Evolutionary conservation across 805 yeast species (phyloP).

Genomic region (Sungouiella thailandica): DNA sequence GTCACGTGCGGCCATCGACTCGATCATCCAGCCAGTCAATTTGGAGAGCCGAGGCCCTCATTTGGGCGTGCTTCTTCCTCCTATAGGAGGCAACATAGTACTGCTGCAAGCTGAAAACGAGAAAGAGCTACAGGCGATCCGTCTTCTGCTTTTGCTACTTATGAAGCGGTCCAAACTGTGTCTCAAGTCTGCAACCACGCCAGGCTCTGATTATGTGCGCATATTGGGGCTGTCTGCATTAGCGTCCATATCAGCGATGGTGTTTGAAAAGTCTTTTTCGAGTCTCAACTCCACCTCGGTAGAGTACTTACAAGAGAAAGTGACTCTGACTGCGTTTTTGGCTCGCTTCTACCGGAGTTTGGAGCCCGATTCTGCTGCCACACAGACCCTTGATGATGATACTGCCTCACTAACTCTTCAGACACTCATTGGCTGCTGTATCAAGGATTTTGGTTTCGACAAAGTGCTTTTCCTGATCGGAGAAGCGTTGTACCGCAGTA

Average conservation of each 20-base stretch:
- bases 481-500: slow-evolving; percentile 59
- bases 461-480: slow-evolving; percentile 57
- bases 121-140: slow-evolving; percentile 6
- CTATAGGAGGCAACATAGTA: slow-evolving; percentile 6
- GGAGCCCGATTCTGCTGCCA: slow-evolving; percentile 34
- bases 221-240: slow-evolving; percentile 56
- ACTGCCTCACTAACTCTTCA: slow-evolving; percentile 52
- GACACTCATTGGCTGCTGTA: slow-evolving; percentile 62
- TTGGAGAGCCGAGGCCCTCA: not conserved
- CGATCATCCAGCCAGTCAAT: slow-evolving; percentile 38
- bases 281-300: slow-evolving; percentile 51
- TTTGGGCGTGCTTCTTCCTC: slow-evolving; percentile 7
- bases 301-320: slow-evolving; percentile 43
- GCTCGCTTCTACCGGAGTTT: slow-evolving; percentile 44
- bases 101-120: slow-evolving; percentile 8
- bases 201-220: slow-evolving; percentile 36
- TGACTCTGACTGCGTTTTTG: slow-evolving; percentile 38
- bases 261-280: slow-evolving; percentile 59
- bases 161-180: slow-evolving; percentile 65
- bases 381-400: slow-evolving; percentile 39
- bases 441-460: slow-evolving; percentile 80
- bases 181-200: slow-evolving; percentile 37
- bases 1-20: slow-evolving; percentile 44
- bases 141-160: slow-evolving; percentile 10
- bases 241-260: slow-evolving; percentile 50